These are phyloP conservation scores for Amylostereum chailletii DNA, from an alignment of 1,284 basidiomycete species.

Conservation along the genomic window DNA sequence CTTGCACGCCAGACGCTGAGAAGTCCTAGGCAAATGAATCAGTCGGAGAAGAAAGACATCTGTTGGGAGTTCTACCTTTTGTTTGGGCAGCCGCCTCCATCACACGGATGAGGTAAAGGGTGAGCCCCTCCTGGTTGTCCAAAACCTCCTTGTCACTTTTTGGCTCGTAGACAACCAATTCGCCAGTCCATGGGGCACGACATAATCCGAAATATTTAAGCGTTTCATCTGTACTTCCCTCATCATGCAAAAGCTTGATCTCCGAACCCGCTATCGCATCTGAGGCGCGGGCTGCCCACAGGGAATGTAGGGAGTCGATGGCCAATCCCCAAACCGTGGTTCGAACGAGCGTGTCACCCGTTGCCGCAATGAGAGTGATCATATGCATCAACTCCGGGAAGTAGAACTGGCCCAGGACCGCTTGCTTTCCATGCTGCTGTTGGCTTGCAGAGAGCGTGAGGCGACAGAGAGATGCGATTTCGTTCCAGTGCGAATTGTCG, in stretches of 20 bases:
- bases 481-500: conserved; percentile 75
- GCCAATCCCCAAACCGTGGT: conserved; percentile 76
- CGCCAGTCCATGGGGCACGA: conserved; percentile 51
- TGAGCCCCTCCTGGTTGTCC: conserved; percentile 61
- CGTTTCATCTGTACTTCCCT: conserved; percentile 47
- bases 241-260: conserved; percentile 52
- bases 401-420: conserved; percentile 66
- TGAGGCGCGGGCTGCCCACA: conserved; percentile 52
- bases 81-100: conserved; percentile 61
- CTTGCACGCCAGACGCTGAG: conserved; percentile 89
- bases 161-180: conserved; percentile 50
- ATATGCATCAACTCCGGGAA: conserved; percentile 78
- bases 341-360: conserved; percentile 66
- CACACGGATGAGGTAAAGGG: conserved; percentile 55
- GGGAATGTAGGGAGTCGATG: conserved; percentile 72
- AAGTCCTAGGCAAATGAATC: conserved; percentile 42
- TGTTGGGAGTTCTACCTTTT: conserved; percentile 38
- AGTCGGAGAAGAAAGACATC: not conserved
- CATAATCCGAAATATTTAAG: conserved; percentile 70
- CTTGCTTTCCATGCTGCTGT: conserved; percentile 57
- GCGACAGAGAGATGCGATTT: conserved; percentile 74
- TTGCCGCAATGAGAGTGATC: conserved; percentile 65
- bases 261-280: conserved; percentile 46
- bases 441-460: conserved; percentile 52
- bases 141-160: conserved; percentile 53